Base-by-base conservation (phyloP, 352 stramenopile genomes). In the Phytophthora multivora region DNA sequence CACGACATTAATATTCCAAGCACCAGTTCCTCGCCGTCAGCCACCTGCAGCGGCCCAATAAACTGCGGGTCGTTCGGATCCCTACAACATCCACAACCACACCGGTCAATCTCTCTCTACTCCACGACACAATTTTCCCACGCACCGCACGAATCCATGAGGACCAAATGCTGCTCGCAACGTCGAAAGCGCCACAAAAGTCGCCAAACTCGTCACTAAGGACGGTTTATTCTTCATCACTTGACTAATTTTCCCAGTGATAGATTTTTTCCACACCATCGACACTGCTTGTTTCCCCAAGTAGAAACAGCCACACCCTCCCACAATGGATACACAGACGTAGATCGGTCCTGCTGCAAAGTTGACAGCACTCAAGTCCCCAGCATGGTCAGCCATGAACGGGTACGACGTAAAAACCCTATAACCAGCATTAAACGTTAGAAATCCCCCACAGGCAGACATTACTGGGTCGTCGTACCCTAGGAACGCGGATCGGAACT, bases 401-500 rank as follows among this genome's bases (percentile, higher is more conserved):
- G 85, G 87, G 51, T 89, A 95, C n/a, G 85, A 94, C 40, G 87
- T 95, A 52, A 95, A 92, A 12, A 93, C 87, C 1, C 87, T 95
- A 41, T 12, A 65, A 15, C 13, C 26, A 49, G 43, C 25, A 62
- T 41, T 15, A 42, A n/a, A 28, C 5, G 38, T 31, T 19, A 45
- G 30, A 6, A 12, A 28, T 35, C 25, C 26, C 18, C 2, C n/a
- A n/a, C 25, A 59, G 28, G 52, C 53, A 51, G 58, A 33, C 15
- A 19, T n/a, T 25, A 16, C 30, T 21, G 7, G 11, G 2, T 8
- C 21, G 10, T 50, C 66, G 48, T 71, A 93, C 85, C 85, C 85
- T 30, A 94, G 77, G 59, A 92, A 94, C 18, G 85, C 68, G 3
- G 81, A 87, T 15, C 85, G 82, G 55, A 91, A 94, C 45, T 92